Percentiles rank a stretch among this genome's conserved stretches.
phyloP scores from a whole-genome alignment of 2,329 filamentous ascomycete species.

The Penicillium hordei region DNA sequence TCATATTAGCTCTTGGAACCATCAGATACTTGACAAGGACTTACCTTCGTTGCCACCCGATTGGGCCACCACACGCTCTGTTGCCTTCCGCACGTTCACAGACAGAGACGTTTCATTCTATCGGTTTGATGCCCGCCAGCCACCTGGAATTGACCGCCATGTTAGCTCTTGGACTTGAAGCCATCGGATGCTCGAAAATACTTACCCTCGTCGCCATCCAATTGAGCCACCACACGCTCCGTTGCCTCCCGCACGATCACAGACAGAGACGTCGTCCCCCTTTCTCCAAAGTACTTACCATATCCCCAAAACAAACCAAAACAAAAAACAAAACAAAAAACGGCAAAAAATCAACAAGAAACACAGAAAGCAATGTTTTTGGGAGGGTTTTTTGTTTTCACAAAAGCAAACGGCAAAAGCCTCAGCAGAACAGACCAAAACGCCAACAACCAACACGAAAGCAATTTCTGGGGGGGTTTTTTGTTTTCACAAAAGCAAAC shows the following conservation, averaged over 20 bases:
- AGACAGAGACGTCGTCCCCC: background rate
- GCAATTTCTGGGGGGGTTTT: background rate
- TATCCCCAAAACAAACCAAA: background rate
- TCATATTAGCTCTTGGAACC: too few species aligned
- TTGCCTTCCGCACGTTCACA: background rate
- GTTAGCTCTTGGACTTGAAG: background rate
- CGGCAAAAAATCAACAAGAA: background rate
- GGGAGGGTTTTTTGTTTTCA: background rate
- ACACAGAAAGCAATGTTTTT: background rate
- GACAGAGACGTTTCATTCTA: background rate
- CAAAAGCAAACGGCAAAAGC: conserved; percentile 3
- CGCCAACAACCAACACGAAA: background rate
- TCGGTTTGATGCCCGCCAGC: background rate
- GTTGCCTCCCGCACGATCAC: background rate
- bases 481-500: background rate
- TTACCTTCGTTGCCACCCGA: too few species aligned
- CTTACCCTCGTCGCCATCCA: background rate
- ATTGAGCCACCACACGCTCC: background rate
- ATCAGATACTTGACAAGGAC: too few species aligned
- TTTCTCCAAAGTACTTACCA: background rate
- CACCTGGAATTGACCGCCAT: background rate
- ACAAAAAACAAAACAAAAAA: background rate
- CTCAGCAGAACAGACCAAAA: background rate
- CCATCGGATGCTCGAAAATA: background rate
- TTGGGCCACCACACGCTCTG: background rate